Evolutionary conservation across 768 basidiomycete genomes (phyloP), one percentile per base, ranked within the genome.

Genomic region (Postia placenta): DNA sequence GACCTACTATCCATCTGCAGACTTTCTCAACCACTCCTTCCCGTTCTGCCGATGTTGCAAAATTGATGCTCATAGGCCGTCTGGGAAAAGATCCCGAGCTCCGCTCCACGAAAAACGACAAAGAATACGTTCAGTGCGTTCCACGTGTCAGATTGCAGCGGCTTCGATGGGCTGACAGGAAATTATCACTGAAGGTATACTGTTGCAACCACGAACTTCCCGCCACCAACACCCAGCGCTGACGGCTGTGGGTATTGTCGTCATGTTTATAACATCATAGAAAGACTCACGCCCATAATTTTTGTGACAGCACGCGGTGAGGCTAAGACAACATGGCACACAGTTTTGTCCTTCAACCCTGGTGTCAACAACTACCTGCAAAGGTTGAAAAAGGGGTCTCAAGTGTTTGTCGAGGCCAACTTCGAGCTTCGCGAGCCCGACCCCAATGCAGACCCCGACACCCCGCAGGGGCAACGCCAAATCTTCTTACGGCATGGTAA

Each of bases 401-500:
- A 71, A 50, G 90, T 94, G 15, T 92, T 81, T 52, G 89, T 88
- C 28, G 91, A 94, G 64, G 83, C 89, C 24, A 74, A 71, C 56
- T 91, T 76, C 52, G 88, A 91, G 64, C 64, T 92, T 20, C 78
- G 83, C 33, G 86, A 91, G 50, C 78, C 88, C 7, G 84, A 85
- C 35, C 65, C 74, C 5, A 73, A 69, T 33, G 79, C 86, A 11
- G 86, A 89, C 45, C 73, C 86, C 2, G 67, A 74, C 43, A 78
- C 85, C 0, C 78, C 83, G 25, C 74, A 80, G 47, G 85, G 81
- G 1, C 88, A 90, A 61, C 81, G 87, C 26, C 88, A 91, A 63
- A 85, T 92, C 47, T 85, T 90, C 67, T 73, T 92, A 35, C 74
- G 79, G 60, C 90, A 92, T 54, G 88, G 91, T 88, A 3, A 5